A percentile compares a stretch with the other conserved stretches of the same genome.
Conservation (phyloP, 2,329 filamentous ascomycete genomes). For the Talaromyces islandicus region DNA sequence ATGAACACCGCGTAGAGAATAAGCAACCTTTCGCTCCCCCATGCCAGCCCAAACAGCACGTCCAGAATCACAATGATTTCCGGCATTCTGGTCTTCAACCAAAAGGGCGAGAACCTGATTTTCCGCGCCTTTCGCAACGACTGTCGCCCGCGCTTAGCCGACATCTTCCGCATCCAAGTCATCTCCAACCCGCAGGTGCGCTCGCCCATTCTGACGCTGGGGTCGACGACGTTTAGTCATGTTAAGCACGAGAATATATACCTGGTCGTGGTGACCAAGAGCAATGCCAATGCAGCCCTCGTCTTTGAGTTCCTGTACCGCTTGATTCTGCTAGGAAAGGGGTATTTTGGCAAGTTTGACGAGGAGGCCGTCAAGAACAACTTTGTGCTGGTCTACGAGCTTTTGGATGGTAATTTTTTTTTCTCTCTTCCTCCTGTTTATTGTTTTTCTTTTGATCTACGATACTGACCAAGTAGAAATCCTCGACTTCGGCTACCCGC, state of each 20-base stretch:
- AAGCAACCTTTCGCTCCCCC: no score
- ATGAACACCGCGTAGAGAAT: background rate
- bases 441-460: background rate
- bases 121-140: slow-evolving; percentile 98
- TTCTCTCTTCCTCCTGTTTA: background rate
- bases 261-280: slow-evolving; percentile 93
- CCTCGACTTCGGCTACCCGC: slow-evolving; percentile 96
- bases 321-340: slow-evolving; percentile 80
- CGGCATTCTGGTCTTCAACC: slow-evolving; percentile 96
- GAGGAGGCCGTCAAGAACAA: slow-evolving; percentile 99
- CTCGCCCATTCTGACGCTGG: slow-evolving; percentile 92
- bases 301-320: slow-evolving; percentile 98
- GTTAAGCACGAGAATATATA: slow-evolving; percentile 99
- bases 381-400: slow-evolving; percentile 96
- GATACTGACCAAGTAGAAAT: slow-evolving; percentile 60
- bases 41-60: background rate
- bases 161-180: slow-evolving; percentile 99
- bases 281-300: slow-evolving; percentile 95
- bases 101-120: slow-evolving; percentile 99
- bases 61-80: slow-evolving; percentile 67
- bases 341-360: slow-evolving; percentile 98
- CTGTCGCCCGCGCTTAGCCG: slow-evolving; percentile 92
- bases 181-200: slow-evolving; percentile 97
- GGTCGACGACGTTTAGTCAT: slow-evolving; percentile 98
- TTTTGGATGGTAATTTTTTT: slow-evolving; percentile 69